Base-by-base conservation (phyloP, 2,329 filamentous ascomycete genomes). In the Calcarisporium arbuscula region DNA sequence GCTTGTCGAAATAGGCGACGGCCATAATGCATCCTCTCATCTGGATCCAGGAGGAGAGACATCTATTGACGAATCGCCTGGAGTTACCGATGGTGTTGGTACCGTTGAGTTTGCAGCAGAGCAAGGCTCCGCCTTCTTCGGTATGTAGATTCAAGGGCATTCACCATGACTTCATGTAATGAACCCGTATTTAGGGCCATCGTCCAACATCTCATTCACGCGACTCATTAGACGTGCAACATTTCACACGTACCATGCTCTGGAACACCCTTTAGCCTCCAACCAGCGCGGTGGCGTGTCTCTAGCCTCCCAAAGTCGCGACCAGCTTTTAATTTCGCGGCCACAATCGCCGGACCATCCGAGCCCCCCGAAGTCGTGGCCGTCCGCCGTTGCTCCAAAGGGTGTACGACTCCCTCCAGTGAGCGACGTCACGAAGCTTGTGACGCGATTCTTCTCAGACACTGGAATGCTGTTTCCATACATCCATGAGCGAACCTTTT, bases 391-490 rank as follows among this genome's bases (percentile, higher is more conserved):
- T n/a, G n/a, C n/a, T n/a, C n/a, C n/a, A n/a, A n/a, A n/a, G n/a
- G n/a, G n/a, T n/a, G n/a, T n/a, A n/a, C n/a, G n/a, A n/a, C 32
- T 35, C 6, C 32, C 32, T 16, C 32, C 32, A 4, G 32, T 28
- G 19, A 19, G 18, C 15, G 32, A 35, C n/a, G 29, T 35, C 19
- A 4, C 29, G 11, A 25, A 35, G 18, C 32, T 35, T 8, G 29
- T 35, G 11, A 14, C 25, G 17, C 32, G 28, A 8, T 35, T 35
- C 32, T 35, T 35, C 29, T 18, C 32, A 8, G 32, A 35, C n/a
- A 35, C 32, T 6, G 32, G 32, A 7, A 35, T 35, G 32, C 11
- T 35, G 20, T 35, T 35, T 22, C 32, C 32, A 22, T 35, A 35
- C 25, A 25, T 35, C 4, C 32, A 35, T 7, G 32, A 35, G 17